Percentiles rank a stretch among this genome's conserved stretches.
Evolutionary conservation across 108 stramenopile species (phyloP).

Genomic region (Stephanodiscus minutulus): DNA sequence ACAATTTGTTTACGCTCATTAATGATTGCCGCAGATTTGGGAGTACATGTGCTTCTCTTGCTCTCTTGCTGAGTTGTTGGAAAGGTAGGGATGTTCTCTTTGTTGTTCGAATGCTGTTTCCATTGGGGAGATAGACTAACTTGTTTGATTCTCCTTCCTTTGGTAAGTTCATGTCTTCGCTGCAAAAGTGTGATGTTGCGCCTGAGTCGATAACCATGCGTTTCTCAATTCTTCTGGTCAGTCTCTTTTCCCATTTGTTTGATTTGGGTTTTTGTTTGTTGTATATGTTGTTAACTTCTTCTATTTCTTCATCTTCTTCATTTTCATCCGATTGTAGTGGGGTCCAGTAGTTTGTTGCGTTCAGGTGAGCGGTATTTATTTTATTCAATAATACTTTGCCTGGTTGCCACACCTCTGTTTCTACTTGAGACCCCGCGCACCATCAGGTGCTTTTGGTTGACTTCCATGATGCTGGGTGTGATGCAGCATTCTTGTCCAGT

Average conservation of each 20-base stretch:
- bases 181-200: background rate
- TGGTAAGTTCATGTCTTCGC: background rate
- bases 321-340: background rate
- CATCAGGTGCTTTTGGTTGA: no score
- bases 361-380: background rate
- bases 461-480: no score
- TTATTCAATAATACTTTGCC: no score
- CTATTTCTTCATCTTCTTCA: background rate
- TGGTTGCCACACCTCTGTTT: no score
- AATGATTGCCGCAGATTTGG: conserved; percentile 3
- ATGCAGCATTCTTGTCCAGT: no score
- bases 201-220: background rate
- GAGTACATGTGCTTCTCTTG: conserved; percentile 2
- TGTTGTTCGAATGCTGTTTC: background rate
- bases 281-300: background rate
- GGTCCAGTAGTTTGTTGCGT: background rate
- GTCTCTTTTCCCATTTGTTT: background rate
- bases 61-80: background rate
- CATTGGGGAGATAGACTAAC: background rate
- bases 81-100: background rate
- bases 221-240: background rate
- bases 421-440: no score
- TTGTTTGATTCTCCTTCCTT: background rate
- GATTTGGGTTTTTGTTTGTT: background rate
- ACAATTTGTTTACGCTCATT: conserved; percentile 14